phyloP scores from a whole-genome alignment of 371 early-diverging fungal species.

The Mortierella sp. region DNA sequence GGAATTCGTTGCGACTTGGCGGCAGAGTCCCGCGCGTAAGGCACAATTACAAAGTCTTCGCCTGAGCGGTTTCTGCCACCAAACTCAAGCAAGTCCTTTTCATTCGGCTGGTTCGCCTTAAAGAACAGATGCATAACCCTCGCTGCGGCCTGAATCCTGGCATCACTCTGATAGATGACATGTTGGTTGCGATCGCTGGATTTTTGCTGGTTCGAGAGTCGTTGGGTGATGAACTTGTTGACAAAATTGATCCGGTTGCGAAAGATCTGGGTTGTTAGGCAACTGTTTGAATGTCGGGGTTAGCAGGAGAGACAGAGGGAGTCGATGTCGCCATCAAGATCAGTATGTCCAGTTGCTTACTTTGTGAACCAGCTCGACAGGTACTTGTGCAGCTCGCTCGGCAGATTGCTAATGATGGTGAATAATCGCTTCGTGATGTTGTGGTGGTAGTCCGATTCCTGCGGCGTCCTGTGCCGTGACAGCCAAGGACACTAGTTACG shows the following conservation, averaged over 20 bases:
- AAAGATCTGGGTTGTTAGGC: constrained; percentile 71
- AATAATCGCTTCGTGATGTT: constrained; percentile 76
- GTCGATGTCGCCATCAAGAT: neutral
- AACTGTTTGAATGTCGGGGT: constrained; percentile 28
- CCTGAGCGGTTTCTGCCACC: constrained; percentile 16
- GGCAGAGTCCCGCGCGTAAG: constrained; percentile 69
- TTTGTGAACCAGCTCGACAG: constrained; percentile 83
- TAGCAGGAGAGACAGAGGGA: neutral
- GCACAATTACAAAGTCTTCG: constrained; percentile 30
- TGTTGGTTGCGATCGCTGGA: constrained; percentile 48
- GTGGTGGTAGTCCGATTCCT: constrained; percentile 79
- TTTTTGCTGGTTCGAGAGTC: constrained; percentile 71
- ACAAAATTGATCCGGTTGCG: constrained; percentile 81
- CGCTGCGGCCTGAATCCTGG: constrained; percentile 88
- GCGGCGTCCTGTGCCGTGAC: constrained; percentile 69
- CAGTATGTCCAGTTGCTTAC: constrained; percentile 40
- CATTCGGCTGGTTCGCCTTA: constrained; percentile 38
- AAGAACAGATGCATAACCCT: constrained; percentile 75
- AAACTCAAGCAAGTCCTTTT: constrained; percentile 25
- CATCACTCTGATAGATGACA: constrained; percentile 73
- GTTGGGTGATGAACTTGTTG: constrained; percentile 83
- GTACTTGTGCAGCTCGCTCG: constrained; percentile 82
- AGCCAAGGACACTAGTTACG: constrained; percentile 74
- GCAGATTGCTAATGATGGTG: constrained; percentile 79
- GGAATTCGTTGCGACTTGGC: constrained; percentile 69